Evolutionary conservation across 495 filamentous ascomycete genomes (phyloP).

Genomic region (Aspergillus baeticus): DNA sequence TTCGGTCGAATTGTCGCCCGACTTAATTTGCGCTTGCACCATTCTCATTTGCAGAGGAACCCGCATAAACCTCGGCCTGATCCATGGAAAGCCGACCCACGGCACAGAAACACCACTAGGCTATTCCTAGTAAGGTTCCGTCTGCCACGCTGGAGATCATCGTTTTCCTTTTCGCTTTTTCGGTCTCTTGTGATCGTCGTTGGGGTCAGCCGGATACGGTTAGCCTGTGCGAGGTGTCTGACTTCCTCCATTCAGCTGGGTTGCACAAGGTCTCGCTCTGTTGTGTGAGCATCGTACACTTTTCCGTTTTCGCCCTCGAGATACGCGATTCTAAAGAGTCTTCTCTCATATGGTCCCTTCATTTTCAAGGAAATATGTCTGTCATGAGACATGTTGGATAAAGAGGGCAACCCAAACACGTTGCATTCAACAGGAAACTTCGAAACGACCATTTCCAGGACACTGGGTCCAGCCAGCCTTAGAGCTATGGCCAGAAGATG

Average conservation of each 20-base stretch:
- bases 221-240: constrained; percentile 3
- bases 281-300: background rate
- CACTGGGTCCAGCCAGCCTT: background rate
- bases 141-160: constrained; percentile 25
- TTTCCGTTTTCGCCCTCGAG: background rate
- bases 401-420: no score
- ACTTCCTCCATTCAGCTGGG: background rate
- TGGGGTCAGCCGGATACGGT: background rate
- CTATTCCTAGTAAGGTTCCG: constrained; percentile 11
- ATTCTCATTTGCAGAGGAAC: background rate
- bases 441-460: no score
- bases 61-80: constrained; percentile 1
- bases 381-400: no score
- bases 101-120: constrained; percentile 15
- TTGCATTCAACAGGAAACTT: no score
- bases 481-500: constrained; percentile 13
- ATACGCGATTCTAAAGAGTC: no score
- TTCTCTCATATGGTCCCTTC: background rate
- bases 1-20: constrained; percentile 1
- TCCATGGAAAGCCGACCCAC: constrained; percentile 10
- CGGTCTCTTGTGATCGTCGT: background rate
- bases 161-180: constrained; percentile 1
- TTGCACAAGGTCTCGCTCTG: background rate
- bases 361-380: no score
- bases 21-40: background rate